Evolutionary conservation across 345 rosid species (phyloP), one percentile per base, ranked within the genome.

Genomic region (Hibiscus mutabilis): DNA sequence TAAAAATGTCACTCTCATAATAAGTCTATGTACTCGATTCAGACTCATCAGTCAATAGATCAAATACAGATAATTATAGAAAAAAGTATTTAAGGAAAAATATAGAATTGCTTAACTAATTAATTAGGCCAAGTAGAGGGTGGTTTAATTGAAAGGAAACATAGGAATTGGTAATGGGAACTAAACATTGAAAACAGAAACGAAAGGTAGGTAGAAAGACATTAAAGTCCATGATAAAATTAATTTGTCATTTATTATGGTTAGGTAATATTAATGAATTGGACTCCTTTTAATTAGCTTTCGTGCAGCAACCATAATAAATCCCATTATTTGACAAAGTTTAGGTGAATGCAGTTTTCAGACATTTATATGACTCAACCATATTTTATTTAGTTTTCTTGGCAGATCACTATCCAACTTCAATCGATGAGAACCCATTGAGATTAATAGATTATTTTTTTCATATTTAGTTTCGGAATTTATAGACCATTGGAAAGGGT

Each of bases 301-400:
- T 12, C 68, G 70, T 66, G 78, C 69, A 70, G 66, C 24, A 64
- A 61, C 64, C 77, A 60, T 68, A 31, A 68, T 68, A 31, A 70
- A 74, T 68, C 40, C 73, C 77, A 67, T 82, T 76, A 78, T 82
- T 84, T 80, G 78, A 69, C 73, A 68, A 77, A 53, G 66, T 76
- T 78, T 70, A 60, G 87, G 78, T 80, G 84, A 75, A 78, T 59
- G 83, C 79, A 63, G 81, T 82, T 84, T 73, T 84, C 85, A 76
- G 74, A 80, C 82, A 82, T 84, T 84, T 78, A 84, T 79, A 80
- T 65, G 77, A 78, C 79, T 51, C 82, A 79, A 79, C 82, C 75
- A 78, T 66, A 68, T 72, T 77, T 56, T 56, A 18, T 53, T 53
- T 53, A 2, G 10, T 53, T 19, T 15, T 75, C 72, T 72, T 64